These are phyloP conservation scores for Thalassiosira livingstoniorum DNA, from an alignment of 352 stramenopile genomes.

Conservation along the genomic window DNA sequence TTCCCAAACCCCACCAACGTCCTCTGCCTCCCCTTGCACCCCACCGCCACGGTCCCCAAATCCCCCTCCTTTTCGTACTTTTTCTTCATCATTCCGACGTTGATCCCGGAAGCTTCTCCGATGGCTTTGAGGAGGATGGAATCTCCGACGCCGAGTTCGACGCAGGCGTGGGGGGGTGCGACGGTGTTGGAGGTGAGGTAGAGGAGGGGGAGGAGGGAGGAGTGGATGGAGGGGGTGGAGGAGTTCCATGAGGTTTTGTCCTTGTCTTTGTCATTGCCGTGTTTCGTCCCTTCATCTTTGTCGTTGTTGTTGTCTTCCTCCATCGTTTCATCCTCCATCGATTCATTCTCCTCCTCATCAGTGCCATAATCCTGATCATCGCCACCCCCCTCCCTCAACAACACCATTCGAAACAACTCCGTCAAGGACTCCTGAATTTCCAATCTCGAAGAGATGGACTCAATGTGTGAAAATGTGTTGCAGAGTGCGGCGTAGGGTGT, in stretches of 20 bases:
- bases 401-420: conserved; percentile 70
- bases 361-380: neutral
- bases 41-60: conserved; percentile 95
- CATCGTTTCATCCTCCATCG: too few relatives aligned
- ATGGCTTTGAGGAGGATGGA: conserved; percentile 98
- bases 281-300: neutral
- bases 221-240: neutral
- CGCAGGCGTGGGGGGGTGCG: conserved; percentile 94
- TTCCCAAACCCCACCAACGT: conserved; percentile 85
- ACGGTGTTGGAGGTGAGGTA: conserved; percentile 88
- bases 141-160: conserved; percentile 99
- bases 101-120: conserved; percentile 91
- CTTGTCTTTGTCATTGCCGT: neutral
- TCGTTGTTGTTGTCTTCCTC: conserved; percentile 21
- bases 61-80: conserved; percentile 97
- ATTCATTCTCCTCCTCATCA: conserved; percentile 11
- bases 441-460: conserved; percentile 67
- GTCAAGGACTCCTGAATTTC: conserved; percentile 83
- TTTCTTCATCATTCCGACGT: conserved; percentile 92
- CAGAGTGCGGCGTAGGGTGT: conserved; percentile 72
- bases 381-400: conserved; percentile 54
- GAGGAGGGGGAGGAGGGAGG: conserved; percentile 67
- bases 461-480: conserved; percentile 71
- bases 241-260: neutral
- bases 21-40: conserved; percentile 89